phyloP scores from a whole-genome alignment of 352 stramenopile species.

The Pythium dissotocum region DNA sequence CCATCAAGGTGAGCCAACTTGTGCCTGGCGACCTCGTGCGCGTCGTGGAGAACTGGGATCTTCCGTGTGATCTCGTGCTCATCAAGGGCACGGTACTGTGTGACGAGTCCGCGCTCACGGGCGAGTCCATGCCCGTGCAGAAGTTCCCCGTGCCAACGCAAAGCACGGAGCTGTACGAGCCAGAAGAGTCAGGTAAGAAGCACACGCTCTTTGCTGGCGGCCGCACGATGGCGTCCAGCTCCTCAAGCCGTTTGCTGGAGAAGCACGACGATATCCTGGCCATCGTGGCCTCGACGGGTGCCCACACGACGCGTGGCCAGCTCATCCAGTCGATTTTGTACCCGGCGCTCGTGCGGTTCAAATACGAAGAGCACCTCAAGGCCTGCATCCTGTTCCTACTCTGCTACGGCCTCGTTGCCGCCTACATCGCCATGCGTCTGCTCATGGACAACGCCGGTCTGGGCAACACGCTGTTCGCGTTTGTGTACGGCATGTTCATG shows the following conservation, averaged over 20 bases:
- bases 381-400: slow-evolving; percentile 82
- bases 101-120: slow-evolving; percentile 76
- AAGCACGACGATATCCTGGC: slow-evolving; percentile 67
- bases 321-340: slow-evolving; percentile 87
- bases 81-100: slow-evolving; percentile 68
- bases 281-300: slow-evolving; percentile 80
- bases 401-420: slow-evolving; percentile 68
- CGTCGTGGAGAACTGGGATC: slow-evolving; percentile 65
- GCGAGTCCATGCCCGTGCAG: slow-evolving; percentile 86
- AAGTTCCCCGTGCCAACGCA: slow-evolving; percentile 71
- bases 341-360: slow-evolving; percentile 85
- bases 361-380: slow-evolving; percentile 91
- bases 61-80: slow-evolving; percentile 72
- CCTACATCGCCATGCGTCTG: slow-evolving; percentile 76
- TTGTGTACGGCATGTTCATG: slow-evolving; percentile 84
- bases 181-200: slow-evolving; percentile 64
- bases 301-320: slow-evolving; percentile 84
- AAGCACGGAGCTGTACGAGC: slow-evolving; percentile 53
- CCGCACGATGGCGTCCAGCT: slow-evolving; percentile 61
- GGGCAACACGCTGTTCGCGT: slow-evolving; percentile 67
- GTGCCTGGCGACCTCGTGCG: slow-evolving; percentile 71
- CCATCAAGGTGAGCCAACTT: slow-evolving; percentile 49
- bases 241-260: neutral
- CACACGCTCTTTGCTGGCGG: slow-evolving; percentile 90
- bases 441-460: slow-evolving; percentile 65